These are phyloP conservation scores for Pestalotiopsis sp. DNA, from an alignment of 2,329 filamentous ascomycete species.

Conservation along the genomic window DNA sequence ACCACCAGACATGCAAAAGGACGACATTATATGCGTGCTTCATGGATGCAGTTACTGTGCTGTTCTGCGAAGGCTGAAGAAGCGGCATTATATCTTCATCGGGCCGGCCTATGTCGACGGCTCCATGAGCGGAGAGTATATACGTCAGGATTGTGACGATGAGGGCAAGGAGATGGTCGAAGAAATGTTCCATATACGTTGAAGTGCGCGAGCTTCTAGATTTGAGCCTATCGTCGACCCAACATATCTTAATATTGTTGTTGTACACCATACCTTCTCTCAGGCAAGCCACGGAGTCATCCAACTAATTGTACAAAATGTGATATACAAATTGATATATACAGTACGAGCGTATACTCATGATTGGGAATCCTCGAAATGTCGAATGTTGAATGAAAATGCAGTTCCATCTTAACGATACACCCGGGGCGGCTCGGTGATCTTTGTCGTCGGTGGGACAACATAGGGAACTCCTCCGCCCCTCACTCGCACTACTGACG, in stretches of 20 bases:
- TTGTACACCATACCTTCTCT: not conserved
- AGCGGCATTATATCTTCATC: not conserved
- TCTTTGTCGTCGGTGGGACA: not conserved
- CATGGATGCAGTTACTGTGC: slow-evolving; percentile 5
- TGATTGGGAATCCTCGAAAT: not conserved
- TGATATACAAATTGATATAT: not conserved
- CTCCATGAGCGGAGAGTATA: slow-evolving; percentile 5
- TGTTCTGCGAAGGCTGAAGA: slow-evolving; percentile 1
- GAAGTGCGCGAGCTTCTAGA: not conserved
- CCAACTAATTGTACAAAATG: not conserved
- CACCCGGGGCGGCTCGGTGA: not conserved
- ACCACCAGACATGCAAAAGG: slow-evolving; percentile 3
- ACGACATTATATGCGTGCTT: slow-evolving; percentile 5
- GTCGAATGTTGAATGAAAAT: not conserved
- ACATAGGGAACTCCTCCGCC: not conserved
- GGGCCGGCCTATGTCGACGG: slow-evolving; percentile 2
- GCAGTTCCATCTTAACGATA: not conserved
- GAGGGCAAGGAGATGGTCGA: not conserved
- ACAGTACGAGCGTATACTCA: not conserved
- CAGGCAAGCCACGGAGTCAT: not conserved
- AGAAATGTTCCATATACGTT: slow-evolving; percentile 2
- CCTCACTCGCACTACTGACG: not conserved
- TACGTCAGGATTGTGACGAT: not conserved
- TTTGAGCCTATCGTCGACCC: not conserved
- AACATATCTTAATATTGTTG: not conserved